Percentiles rank a stretch among this genome's conserved stretches.
Conservation (phyloP, 2,329 filamentous ascomycete species). For the Fusarium sp. region DNA sequence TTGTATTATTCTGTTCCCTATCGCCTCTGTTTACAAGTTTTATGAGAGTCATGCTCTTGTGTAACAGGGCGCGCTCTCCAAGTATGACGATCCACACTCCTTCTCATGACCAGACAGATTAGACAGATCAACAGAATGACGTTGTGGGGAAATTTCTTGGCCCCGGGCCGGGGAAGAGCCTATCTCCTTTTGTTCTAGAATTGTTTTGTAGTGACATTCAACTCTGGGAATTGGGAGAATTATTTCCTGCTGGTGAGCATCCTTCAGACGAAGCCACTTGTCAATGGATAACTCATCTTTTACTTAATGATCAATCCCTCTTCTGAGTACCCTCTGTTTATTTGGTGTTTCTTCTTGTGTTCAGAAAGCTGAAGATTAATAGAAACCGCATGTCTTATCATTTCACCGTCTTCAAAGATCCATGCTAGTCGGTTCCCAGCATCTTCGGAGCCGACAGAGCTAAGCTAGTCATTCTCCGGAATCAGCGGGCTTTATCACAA, state of each 20-base stretch:
- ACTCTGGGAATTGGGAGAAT: neutral
- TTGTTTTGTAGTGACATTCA: conserved; percentile 8
- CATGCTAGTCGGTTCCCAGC: neutral
- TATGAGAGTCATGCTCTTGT: conserved; percentile 24
- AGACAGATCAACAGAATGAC: conserved; percentile 26
- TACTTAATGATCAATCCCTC: neutral
- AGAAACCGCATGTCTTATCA: conserved; percentile 6
- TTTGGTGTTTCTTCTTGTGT: neutral
- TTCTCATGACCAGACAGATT: conserved; percentile 4
- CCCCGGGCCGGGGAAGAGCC: conserved; percentile 34
- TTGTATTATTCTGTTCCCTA: neutral
- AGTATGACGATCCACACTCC: conserved; percentile 36
- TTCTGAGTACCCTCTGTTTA: no score
- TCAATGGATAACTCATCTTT: neutral
- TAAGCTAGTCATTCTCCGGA: conserved; percentile 10
- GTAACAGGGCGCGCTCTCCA: conserved; percentile 30
- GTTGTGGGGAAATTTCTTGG: conserved; percentile 32
- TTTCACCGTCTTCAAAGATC: neutral
- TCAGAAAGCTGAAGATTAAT: no score
- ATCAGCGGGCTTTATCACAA: conserved; percentile 13
- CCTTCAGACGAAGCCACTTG: neutral
- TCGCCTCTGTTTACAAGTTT: neutral
- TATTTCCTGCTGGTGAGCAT: neutral
- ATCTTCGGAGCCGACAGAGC: conserved; percentile 13
- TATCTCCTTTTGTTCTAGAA: conserved; percentile 37